Evolutionary conservation across 225 moss, liverwort and hornwort genomes (phyloP), one percentile per base, ranked within the genome.

Genomic region (Anthoceros angustus): DNA sequence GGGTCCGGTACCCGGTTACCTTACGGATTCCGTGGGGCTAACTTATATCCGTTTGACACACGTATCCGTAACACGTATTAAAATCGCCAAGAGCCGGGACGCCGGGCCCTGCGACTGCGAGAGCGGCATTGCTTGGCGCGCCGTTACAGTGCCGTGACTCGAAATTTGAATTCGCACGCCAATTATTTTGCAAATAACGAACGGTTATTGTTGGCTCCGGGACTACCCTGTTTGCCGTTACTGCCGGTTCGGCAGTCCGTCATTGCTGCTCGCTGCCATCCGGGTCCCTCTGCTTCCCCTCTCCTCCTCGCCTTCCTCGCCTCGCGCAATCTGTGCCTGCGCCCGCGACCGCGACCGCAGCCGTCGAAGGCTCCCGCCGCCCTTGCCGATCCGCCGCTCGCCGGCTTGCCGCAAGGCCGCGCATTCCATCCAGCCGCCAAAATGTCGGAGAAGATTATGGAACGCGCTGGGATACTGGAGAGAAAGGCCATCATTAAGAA

Each of bases 401-500:
- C 32, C 32, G 1, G 32, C 32, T 32, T 32, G 32, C 32, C 32
- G 32, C 32, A 32, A 32, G 32, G 32, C 32, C 32, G 32, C 32
- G 32, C 55, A 18, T 55, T 55, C 55, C 55, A 55, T 5, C n/a
- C n/a, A n/a, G n/a, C 32, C 4, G 32, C 4, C 39, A 71, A 63
- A 62, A 77, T 74, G 84, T 82, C 84, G 71, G 88, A 95, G 75
- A 95, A 91, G 79, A 86, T 86, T 70, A 86, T 83, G 73, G 90
- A 89, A 82, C 87, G 87, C 65, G 78, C 80, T 42, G 89, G 93
- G 66, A 84, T 90, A 74, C 75, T 95, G 80, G 93, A 94, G 81
- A 90, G 90, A 75, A 94, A 94, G 82, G 90, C 90, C 39, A 86
- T 94, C 70, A 81, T 94, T 63, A 94, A 94, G 79, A 94, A 90